These are phyloP conservation scores for Paraleonurus japonicus DNA, from an alignment of 257 asterid genomes.

Conservation along the genomic window DNA sequence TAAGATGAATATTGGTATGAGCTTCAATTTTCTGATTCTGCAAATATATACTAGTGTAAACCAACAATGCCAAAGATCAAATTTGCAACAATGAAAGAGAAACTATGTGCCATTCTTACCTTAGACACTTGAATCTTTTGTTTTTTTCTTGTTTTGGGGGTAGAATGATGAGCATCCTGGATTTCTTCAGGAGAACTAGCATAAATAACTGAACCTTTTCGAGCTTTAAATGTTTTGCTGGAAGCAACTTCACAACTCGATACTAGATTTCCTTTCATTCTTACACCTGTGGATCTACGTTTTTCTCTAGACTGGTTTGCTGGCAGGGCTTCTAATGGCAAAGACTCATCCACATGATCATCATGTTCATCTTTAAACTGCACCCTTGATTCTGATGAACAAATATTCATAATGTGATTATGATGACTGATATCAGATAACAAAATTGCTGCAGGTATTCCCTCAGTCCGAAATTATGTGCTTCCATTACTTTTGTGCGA, in stretches of 20 bases:
- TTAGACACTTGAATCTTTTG: slow-evolving; percentile 48
- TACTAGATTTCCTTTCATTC: slow-evolving; percentile 49
- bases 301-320: slow-evolving; percentile 53
- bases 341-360: slow-evolving; percentile 74
- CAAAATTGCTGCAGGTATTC: neutral
- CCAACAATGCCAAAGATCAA: slow-evolving; percentile 19
- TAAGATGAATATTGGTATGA: slow-evolving; percentile 39
- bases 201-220: slow-evolving; percentile 49
- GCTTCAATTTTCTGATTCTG: slow-evolving; percentile 57
- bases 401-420: slow-evolving; percentile 14
- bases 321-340: slow-evolving; percentile 51
- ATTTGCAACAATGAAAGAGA: slow-evolving; percentile 18
- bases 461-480: slow-evolving; percentile 4
- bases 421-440: slow-evolving; percentile 10
- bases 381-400: slow-evolving; percentile 37
- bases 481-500: neutral
- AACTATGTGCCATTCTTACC: slow-evolving; percentile 38
- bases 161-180: slow-evolving; percentile 44
- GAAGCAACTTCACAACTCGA: slow-evolving; percentile 60
- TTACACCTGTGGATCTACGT: slow-evolving; percentile 50
- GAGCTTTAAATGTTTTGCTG: slow-evolving; percentile 52
- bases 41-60: slow-evolving; percentile 31
- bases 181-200: slow-evolving; percentile 51
- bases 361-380: slow-evolving; percentile 53
- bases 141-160: slow-evolving; percentile 52